A percentile compares a stretch with the other conserved stretches of the same genome.
phyloP scores from a whole-genome alignment of 208 protist genomes.

The Phytomonas sp. region DNA sequence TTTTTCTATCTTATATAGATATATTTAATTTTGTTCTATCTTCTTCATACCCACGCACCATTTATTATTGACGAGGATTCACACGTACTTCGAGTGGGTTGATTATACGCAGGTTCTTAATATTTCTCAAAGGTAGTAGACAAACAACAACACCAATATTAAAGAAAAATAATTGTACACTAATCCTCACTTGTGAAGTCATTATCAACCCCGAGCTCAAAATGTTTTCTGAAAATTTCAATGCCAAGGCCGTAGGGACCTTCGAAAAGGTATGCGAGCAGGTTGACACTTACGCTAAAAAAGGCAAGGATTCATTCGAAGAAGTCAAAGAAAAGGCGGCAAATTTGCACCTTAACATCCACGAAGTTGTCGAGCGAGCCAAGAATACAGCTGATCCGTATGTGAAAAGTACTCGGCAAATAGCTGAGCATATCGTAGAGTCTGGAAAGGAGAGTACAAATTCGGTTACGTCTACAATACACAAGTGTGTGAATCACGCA shows the following conservation, averaged over 20 bases:
- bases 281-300: neutral
- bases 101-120: neutral
- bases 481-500: neutral
- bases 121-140: neutral
- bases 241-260: neutral
- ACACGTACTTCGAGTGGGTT: neutral
- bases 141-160: neutral
- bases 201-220: neutral
- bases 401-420: neutral
- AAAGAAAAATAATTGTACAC: neutral
- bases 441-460: neutral
- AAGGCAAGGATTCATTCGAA: conserved; percentile 1
- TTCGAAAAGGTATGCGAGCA: neutral
- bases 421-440: neutral
- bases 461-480: neutral
- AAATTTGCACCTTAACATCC: neutral
- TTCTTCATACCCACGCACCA: neutral
- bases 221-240: neutral
- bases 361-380: neutral
- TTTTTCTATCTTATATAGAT: conserved; percentile 9
- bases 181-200: neutral
- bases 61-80: neutral
- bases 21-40: neutral
- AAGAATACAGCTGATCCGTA: neutral
- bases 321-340: neutral